These are phyloP conservation scores for Euryodendron excelsum DNA, from an alignment of 148 eudicot genomes.

Conservation along the genomic window DNA sequence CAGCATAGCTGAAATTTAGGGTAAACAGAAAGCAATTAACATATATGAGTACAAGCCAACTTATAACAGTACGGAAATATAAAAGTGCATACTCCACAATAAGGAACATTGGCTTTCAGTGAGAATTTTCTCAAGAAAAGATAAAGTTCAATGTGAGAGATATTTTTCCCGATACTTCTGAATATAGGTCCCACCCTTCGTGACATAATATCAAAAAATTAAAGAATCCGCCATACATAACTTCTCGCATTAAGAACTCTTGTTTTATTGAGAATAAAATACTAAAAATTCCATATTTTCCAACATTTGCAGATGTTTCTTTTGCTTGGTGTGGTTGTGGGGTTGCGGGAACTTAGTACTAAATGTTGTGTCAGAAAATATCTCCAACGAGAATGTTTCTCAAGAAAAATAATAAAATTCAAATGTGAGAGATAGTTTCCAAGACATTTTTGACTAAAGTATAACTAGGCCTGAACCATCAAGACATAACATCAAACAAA, in stretches of 20 bases:
- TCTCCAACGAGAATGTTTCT: neutral
- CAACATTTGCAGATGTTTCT: neutral
- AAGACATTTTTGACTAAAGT: neutral
- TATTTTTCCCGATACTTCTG: neutral
- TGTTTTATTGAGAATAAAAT: neutral
- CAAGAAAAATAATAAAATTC: neutral
- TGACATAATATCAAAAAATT: neutral
- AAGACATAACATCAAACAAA: neutral
- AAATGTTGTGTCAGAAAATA: neutral
- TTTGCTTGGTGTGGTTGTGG: neutral
- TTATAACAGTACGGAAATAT: neutral
- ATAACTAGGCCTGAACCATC: neutral
- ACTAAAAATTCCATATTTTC: neutral
- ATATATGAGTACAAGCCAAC: constrained; percentile 9
- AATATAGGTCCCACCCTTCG: no score
- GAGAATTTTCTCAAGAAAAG: no score
- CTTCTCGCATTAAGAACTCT: neutral
- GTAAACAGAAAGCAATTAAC: constrained; percentile 16
- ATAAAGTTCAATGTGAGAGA: no score
- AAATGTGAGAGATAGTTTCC: neutral
- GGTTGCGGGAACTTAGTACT: neutral
- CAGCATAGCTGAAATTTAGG: constrained; percentile 53
- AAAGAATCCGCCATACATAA: neutral
- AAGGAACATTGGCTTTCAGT: neutral
- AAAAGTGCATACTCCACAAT: neutral